Conservation (phyloP, 2,329 filamentous ascomycete genomes). For the Calonectria ilicicola region DNA sequence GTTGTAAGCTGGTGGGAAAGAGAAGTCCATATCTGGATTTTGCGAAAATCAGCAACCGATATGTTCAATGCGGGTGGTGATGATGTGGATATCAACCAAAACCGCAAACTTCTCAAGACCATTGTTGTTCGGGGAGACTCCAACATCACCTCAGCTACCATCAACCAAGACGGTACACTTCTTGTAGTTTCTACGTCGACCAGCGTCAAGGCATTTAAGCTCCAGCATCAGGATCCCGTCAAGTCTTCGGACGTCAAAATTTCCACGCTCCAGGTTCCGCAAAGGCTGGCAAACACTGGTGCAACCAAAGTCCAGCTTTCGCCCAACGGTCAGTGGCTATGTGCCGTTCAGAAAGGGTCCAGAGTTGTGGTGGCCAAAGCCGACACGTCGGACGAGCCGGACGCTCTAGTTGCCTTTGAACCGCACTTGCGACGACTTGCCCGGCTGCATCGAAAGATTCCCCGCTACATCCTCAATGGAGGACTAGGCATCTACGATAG, state of each 20-base stretch:
- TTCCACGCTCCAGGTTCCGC: constrained; percentile 75
- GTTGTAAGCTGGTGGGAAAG: constrained; percentile 94
- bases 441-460: constrained; percentile 65
- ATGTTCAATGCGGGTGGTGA: constrained; percentile 56
- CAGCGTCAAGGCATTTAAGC: constrained; percentile 82
- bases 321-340: constrained; percentile 77
- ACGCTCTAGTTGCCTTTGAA: constrained; percentile 46
- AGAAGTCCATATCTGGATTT: constrained; percentile 85
- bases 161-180: constrained; percentile 78
- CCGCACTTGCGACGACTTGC: constrained; percentile 57
- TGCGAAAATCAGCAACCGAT: constrained; percentile 60
- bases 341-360: constrained; percentile 71
- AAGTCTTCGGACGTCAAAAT: constrained; percentile 74
- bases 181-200: constrained; percentile 81
- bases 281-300: constrained; percentile 68
- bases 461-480: constrained; percentile 69
- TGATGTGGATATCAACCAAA: constrained; percentile 60
- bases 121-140: constrained; percentile 80
- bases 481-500: constrained; percentile 82
- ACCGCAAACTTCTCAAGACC: constrained; percentile 75
- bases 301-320: constrained; percentile 79
- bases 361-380: constrained; percentile 62
- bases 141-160: constrained; percentile 80
- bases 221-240: constrained; percentile 64
- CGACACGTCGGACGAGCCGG: constrained; percentile 29